A percentile compares a stretch with the other conserved stretches of the same genome.
phyloP scores from a whole-genome alignment of 2,329 filamentous ascomycete species.

The Magnaporthiopsis incrustans region DNA sequence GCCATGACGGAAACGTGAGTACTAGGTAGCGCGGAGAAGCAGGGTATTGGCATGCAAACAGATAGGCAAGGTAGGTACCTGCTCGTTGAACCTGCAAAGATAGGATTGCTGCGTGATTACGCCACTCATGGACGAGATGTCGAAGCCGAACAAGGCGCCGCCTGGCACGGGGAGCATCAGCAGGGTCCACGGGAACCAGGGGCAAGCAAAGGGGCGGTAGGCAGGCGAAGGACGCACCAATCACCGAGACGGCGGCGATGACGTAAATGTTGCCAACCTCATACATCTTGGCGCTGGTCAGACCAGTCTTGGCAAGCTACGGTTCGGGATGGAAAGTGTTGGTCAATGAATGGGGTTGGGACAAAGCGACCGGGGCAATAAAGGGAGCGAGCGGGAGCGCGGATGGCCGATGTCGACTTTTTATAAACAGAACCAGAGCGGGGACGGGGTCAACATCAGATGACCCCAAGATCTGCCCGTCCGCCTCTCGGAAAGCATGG shows the following conservation, averaged over 20 bases:
- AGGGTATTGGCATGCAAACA: not conserved
- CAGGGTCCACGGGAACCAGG: not conserved
- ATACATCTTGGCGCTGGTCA: conserved; percentile 5
- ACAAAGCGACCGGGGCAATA: not conserved
- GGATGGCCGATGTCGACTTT: not conserved
- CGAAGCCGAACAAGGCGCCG: conserved; percentile 34
- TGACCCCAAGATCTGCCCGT: not conserved
- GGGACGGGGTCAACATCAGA: not conserved
- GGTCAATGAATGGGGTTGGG: not conserved
- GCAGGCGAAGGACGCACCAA: conserved; percentile 22
- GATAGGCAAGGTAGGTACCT: conserved; percentile 3
- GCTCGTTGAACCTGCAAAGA: conserved; percentile 33
- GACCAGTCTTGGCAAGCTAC: not conserved
- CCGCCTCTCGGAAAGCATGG: not conserved
- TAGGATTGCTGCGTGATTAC: conserved; percentile 34
- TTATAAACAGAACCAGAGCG: not conserved
- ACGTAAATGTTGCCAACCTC: conserved; percentile 31
- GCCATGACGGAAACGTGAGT: not conserved
- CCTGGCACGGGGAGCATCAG: conserved; percentile 16
- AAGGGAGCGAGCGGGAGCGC: not conserved
- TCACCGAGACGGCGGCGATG: conserved; percentile 34
- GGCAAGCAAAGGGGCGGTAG: not conserved
- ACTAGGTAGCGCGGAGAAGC: not conserved
- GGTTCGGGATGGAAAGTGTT: not conserved
- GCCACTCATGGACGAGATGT: conserved; percentile 37